Base-by-base conservation (phyloP, 2,329 filamentous ascomycete genomes). In the Neoascochyta sp. region DNA sequence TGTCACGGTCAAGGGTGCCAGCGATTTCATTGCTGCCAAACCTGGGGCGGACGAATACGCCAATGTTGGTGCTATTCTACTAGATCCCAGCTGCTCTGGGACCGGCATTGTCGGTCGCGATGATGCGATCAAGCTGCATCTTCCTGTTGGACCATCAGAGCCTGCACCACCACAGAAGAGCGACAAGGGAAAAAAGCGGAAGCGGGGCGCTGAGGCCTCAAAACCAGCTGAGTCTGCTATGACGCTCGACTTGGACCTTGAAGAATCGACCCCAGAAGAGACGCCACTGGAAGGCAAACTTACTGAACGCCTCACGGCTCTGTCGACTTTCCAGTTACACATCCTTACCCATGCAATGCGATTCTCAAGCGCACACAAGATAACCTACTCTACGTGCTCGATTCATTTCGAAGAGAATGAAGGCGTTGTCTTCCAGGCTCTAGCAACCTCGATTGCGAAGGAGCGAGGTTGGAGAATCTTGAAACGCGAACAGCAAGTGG, bases 341-440 rank as follows among this genome's bases (percentile, higher is more conserved):
- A 77, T 96, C 8, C 69, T 98, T 3, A 73, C 83, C 25, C 92
- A 95, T 57, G 89, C 92, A 0, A 82, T 96, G 63, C 64, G 68
- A 13, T 98, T 96, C 48, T 82, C 87, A 0, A 70, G 74, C 1
- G 54, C 52, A 5, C 47, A 60, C 9, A 81, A 78, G 44, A 80
- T 96, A 23, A 89, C 86, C 0, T 98, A 96, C 59, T 95, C 88
- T 18, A 96, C 92, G 0, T 98, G 92, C 59, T 96, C 90, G 0
- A 68, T 95, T 3, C 82, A 96, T 57, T 75, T 78, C 0, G 76
- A 85, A 44, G 92, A 98, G 61, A 96, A 98, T 50, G 92, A 98
- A 63, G 65, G 74, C 2, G 89, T 96, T 0, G 87, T 95, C 0
- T 64, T 81, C 33, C 73, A 75, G 25, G 83, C 86, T 1, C 67